These are phyloP conservation scores for Neopestalotiopsis sp. DNA, from an alignment of 2,329 filamentous ascomycete genomes.

Conservation along the genomic window DNA sequence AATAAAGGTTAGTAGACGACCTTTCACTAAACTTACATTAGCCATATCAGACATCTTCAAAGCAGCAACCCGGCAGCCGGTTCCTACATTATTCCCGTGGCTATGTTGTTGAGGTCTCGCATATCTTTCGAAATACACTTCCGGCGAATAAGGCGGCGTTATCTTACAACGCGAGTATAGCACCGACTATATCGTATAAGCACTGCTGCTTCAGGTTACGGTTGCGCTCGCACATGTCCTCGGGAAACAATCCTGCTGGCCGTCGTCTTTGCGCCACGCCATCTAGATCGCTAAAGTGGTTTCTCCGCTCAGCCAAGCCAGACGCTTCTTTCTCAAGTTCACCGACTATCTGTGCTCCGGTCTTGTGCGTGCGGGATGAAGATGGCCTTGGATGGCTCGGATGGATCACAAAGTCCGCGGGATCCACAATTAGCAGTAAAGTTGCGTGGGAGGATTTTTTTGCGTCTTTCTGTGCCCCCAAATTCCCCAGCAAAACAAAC, in stretches of 20 bases:
- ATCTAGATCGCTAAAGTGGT: neutral
- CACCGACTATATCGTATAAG: neutral
- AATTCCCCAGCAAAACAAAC: neutral
- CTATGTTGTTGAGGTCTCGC: neutral
- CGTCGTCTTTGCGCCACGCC: neutral
- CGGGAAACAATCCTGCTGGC: neutral
- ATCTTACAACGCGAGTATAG: neutral
- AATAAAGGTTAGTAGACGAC: neutral
- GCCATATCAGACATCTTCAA: neutral
- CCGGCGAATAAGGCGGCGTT: neutral
- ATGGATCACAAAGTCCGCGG: neutral
- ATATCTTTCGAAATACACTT: neutral
- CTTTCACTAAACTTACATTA: neutral
- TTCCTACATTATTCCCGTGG: neutral
- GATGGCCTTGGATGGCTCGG: no score
- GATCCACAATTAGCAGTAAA: neutral
- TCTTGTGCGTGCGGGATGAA: neutral
- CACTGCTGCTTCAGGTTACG: conserved; percentile 1
- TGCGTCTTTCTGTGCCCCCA: neutral
- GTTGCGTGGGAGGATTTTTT: neutral
- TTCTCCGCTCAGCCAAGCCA: neutral
- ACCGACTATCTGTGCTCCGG: neutral
- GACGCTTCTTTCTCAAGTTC: neutral
- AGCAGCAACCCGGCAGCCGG: neutral
- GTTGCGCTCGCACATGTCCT: neutral